These are phyloP conservation scores for Euclidium syriacum DNA, from an alignment of 345 rosid genomes.

Conservation along the genomic window DNA sequence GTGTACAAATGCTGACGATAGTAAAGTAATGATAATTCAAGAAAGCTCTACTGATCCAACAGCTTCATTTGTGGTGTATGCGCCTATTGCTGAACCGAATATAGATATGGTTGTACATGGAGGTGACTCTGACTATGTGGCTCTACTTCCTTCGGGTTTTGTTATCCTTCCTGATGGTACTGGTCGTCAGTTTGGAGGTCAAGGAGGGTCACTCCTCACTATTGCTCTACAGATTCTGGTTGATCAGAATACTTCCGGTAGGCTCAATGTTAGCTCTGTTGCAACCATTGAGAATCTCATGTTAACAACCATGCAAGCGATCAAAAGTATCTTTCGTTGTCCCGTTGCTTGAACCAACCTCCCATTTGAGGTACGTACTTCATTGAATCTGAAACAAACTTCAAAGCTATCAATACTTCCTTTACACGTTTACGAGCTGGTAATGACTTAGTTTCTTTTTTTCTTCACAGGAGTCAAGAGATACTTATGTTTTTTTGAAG, in stretches of 20 bases:
- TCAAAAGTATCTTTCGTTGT: conserved; percentile 46
- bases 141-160: conserved; percentile 63
- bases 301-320: conserved; percentile 65
- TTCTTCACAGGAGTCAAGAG: conserved; percentile 63
- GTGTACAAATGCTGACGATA: conserved; percentile 43
- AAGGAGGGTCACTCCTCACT: conserved; percentile 75
- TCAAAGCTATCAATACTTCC: not conserved
- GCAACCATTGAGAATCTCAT: conserved; percentile 78
- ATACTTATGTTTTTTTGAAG: no score
- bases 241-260: conserved; percentile 49
- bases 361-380: conserved; percentile 13
- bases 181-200: not conserved
- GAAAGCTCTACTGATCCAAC: conserved; percentile 54
- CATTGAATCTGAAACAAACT: not conserved
- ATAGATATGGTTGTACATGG: conserved; percentile 47
- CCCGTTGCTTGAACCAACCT: conserved; percentile 32
- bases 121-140: conserved; percentile 48
- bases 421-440: not conserved
- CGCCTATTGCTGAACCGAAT: conserved; percentile 48
- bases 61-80: conserved; percentile 53
- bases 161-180: conserved; percentile 54
- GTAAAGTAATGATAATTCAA: conserved; percentile 54
- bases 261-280: conserved; percentile 66
- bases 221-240: conserved; percentile 80
- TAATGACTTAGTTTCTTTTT: not conserved